Base-by-base conservation (phyloP, 1,284 basidiomycete species). In the Leccinum fallax region DNA sequence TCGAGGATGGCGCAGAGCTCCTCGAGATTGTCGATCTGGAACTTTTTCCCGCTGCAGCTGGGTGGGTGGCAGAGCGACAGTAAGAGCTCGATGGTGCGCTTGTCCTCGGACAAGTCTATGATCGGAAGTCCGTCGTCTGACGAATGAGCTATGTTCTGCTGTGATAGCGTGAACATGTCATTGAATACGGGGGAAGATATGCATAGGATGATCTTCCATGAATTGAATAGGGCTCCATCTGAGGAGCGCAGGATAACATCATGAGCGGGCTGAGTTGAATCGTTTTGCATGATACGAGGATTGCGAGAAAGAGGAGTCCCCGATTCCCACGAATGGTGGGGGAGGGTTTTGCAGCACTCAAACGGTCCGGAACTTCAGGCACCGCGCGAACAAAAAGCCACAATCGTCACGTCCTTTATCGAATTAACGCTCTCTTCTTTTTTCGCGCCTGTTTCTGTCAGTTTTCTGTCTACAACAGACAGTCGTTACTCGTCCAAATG, bases 191-290 rank as follows among this genome's bases (percentile, higher is more conserved):
- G 69, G 10, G 70, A 77, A 1, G 66, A 63, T 1, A 74, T 54
- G 13, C 69, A 68, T 13, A 76, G 54, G 2, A 76, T 24, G 5
- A 60, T 43, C 19, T 67, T 71, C 62, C 70, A 69, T 15, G 72
- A 66, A 21, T 66, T 56, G 58, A 76, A 73, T 5, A 65, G 62
- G 1, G 62, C 21, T n/a, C 57, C 52, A 52, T 77, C 72, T 34
- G 69, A 69, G 10, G 68, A 68, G 26, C 70, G 67, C 9, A 76
- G 69, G 52, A 77, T 58, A 36, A 76, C 21, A 49, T 77, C 76
- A 3, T 68, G 62, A 13, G 57, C 3, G 16, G 49, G 55, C 3
- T 36, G 59, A 40, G 30, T 57, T 5, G 21, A 13, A 36, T 43
- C 19, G 4, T 5, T 48, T 55, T 65, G 62, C 66, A 68, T 68